phyloP scores from a whole-genome alignment of 2,329 filamentous ascomycete species.

The Colletotrichum camelliae region DNA sequence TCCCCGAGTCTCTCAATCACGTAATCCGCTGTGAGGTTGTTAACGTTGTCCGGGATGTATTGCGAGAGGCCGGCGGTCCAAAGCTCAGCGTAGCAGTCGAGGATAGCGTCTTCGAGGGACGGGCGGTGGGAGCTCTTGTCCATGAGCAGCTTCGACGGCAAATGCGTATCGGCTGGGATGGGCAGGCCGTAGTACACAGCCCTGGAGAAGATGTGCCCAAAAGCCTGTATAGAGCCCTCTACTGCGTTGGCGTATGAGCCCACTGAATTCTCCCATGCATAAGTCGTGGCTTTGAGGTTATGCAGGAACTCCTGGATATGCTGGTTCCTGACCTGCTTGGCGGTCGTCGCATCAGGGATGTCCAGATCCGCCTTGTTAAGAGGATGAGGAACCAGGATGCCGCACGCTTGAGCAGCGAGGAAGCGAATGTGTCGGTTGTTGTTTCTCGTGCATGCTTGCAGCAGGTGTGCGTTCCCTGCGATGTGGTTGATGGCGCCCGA shows the following conservation, averaged over 20 bases:
- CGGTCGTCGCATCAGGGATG: conserved; percentile 39
- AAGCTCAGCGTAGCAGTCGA: conserved; percentile 52
- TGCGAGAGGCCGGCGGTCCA: conserved; percentile 49
- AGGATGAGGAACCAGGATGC: conserved; percentile 76
- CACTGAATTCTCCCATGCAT: conserved; percentile 44
- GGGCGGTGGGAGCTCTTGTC: conserved; percentile 24
- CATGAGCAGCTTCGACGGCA: conserved; percentile 37
- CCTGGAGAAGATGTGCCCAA: conserved; percentile 49
- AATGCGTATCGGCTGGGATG: conserved; percentile 26
- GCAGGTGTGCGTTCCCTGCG: conserved; percentile 49
- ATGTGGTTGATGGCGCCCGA: conserved; percentile 57
- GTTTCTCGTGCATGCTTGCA: conserved; percentile 67
- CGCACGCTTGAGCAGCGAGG: conserved; percentile 73
- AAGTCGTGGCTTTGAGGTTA: conserved; percentile 47
- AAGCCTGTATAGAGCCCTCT: conserved; percentile 52
- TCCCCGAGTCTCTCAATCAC: conserved; percentile 68
- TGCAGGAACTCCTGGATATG: conserved; percentile 8
- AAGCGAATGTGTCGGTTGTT: conserved; percentile 74
- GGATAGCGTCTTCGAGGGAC: conserved; percentile 48
- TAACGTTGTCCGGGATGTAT: conserved; percentile 27
- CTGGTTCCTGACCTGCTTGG: conserved; percentile 12
- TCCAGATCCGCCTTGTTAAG: conserved; percentile 33
- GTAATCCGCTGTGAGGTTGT: conserved; percentile 35
- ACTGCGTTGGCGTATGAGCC: conserved; percentile 50
- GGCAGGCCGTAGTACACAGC: conserved; percentile 48